Evolutionary conservation across 805 yeast species (phyloP).

Genomic region (Grigorovia humatica): DNA sequence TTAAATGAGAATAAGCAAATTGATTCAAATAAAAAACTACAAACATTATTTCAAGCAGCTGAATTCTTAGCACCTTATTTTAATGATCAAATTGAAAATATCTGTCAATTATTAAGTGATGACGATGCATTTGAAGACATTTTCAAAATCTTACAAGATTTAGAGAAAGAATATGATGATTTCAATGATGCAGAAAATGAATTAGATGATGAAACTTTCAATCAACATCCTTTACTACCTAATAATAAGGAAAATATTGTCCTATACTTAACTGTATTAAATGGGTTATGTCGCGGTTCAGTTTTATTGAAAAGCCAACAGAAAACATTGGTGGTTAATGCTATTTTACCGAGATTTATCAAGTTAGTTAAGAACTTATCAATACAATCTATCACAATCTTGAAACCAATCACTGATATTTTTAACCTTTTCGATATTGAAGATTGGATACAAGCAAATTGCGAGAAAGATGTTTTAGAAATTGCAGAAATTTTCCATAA

Average conservation of each 20-base stretch:
- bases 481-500: conserved; percentile 13
- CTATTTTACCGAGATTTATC: conserved; percentile 17
- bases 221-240: conserved; percentile 16
- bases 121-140: conserved; percentile 14
- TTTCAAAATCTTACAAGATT: conserved; percentile 1
- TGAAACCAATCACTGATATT: conserved; percentile 17
- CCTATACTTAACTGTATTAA: conserved; percentile 19
- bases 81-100: conserved; percentile 14
- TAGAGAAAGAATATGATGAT: conserved; percentile 5
- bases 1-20: conserved; percentile 6
- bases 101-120: conserved; percentile 18
- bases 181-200: conserved; percentile 6
- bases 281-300: conserved; percentile 25
- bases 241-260: conserved; percentile 11
- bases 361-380: conserved; percentile 17
- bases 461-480: conserved; percentile 14
- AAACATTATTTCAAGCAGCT: conserved; percentile 23
- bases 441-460: conserved; percentile 24
- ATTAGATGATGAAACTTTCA: conserved; percentile 1
- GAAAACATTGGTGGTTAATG: conserved; percentile 12
- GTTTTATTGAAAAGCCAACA: conserved; percentile 16
- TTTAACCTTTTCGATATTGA: conserved; percentile 20
- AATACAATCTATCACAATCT: conserved; percentile 14
- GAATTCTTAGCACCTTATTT: conserved; percentile 25
- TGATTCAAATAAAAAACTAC: conserved; percentile 6